A percentile compares a stretch with the other conserved stretches of the same genome.
phyloP scores from a whole-genome alignment of 2,329 filamentous ascomycete genomes.

The Aureobasidium sp. region DNA sequence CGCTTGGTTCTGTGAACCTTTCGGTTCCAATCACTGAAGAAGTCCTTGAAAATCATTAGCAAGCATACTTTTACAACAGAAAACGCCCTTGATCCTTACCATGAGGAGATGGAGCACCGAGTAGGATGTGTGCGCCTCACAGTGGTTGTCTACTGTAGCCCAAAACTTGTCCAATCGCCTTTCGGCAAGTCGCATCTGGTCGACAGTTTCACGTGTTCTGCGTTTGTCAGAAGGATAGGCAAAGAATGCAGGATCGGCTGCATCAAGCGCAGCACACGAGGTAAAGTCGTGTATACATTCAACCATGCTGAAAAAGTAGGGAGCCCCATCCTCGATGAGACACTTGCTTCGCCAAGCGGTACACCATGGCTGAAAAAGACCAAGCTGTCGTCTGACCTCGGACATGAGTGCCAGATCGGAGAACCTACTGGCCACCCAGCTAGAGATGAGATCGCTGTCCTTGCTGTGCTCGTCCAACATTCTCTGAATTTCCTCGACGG shows the following conservation, averaged over 20 bases:
- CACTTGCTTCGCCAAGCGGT: constrained; percentile 4
- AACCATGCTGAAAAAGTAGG: background rate
- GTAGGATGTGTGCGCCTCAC: background rate
- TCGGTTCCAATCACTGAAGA: background rate
- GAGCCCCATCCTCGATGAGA: background rate
- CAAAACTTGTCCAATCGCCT: constrained; percentile 41
- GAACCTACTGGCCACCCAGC: constrained; percentile 20
- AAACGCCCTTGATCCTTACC: background rate
- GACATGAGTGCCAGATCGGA: constrained; percentile 22
- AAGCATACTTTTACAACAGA: background rate
- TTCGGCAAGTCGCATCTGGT: constrained; percentile 40
- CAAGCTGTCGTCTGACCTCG: constrained; percentile 17
- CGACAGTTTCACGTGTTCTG: constrained; percentile 37
- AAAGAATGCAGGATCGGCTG: constrained; percentile 31
- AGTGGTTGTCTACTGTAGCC: constrained; percentile 18
- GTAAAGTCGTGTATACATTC: background rate
- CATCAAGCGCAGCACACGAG: background rate
- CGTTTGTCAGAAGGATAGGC: constrained; percentile 41
- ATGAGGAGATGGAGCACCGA: background rate
- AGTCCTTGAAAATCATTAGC: background rate
- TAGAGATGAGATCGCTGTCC: constrained; percentile 18
- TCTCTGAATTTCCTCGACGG: constrained; percentile 22
- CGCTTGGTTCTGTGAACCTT: constrained; percentile 1
- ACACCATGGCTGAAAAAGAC: constrained; percentile 16
- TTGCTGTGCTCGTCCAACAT: constrained; percentile 22